Evolutionary conservation across 768 basidiomycete genomes (phyloP).

Genomic region (Hortiboletus campestris): DNA sequence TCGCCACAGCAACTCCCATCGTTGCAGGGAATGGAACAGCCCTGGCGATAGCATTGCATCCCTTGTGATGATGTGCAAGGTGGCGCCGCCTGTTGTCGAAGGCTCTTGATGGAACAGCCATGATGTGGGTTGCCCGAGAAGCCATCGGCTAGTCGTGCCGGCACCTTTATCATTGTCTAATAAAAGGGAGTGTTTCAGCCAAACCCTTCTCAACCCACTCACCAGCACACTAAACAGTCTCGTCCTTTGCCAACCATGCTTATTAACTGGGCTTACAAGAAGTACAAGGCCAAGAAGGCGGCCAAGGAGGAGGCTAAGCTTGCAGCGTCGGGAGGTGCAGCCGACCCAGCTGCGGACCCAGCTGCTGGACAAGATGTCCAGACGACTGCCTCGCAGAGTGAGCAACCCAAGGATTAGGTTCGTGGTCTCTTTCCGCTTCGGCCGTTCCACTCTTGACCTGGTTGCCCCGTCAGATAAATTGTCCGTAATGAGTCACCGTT

Average conservation of each 20-base stretch:
- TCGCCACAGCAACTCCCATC: not conserved
- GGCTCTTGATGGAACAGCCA: not conserved
- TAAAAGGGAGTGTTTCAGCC: conserved; percentile 5
- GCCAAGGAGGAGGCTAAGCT: conserved; percentile 17
- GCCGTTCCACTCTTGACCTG: not conserved
- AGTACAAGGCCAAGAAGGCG: conserved; percentile 26
- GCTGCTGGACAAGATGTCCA: not conserved
- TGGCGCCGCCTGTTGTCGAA: too few relatives aligned
- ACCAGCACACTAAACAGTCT: not conserved
- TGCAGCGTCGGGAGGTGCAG: not conserved
- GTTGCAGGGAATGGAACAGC: not conserved
- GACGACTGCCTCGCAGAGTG: not conserved
- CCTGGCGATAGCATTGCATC: too few relatives aligned
- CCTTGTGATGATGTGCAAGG: not conserved
- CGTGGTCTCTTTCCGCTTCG: not conserved
- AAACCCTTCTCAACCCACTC: not conserved
- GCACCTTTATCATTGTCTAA: not conserved
- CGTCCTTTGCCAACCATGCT: conserved; percentile 10
- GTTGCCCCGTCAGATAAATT: not conserved
- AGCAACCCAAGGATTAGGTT: conserved; percentile 11
- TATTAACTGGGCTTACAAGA: conserved; percentile 17
- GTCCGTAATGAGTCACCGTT: too few relatives aligned
- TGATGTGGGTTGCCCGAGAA: not conserved
- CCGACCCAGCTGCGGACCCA: not conserved
- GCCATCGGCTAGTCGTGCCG: not conserved